These are phyloP conservation scores for Fusarium nelsonii DNA, from an alignment of 2,329 filamentous ascomycete species.

Conservation along the genomic window DNA sequence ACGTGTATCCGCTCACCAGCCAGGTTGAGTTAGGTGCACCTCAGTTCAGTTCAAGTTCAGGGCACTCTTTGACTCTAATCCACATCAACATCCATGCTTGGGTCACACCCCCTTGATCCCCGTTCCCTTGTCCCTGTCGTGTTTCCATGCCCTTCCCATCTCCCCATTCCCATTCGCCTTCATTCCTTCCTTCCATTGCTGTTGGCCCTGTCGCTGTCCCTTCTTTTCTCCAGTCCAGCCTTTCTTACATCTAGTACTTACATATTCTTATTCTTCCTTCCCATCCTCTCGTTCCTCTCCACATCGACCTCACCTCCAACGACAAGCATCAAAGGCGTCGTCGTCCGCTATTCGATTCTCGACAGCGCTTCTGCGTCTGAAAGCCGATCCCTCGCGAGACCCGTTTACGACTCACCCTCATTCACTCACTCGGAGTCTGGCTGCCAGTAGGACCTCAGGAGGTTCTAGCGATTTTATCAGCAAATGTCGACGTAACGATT, in stretches of 20 bases:
- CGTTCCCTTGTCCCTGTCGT: constrained; percentile 51
- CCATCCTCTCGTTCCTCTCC: constrained; percentile 43
- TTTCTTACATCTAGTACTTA: constrained; percentile 43
- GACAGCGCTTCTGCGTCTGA: constrained; percentile 49
- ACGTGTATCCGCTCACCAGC: constrained; percentile 32
- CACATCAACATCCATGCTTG: constrained; percentile 27
- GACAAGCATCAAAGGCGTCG: constrained; percentile 52
- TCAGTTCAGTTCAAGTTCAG: constrained; percentile 31
- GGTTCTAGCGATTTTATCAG: constrained; percentile 48
- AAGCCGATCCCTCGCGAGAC: constrained; percentile 42
- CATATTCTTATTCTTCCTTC: constrained; percentile 44
- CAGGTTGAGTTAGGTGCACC: constrained; percentile 36
- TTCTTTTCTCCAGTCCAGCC: constrained; percentile 50
- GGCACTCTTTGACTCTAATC: constrained; percentile 20
- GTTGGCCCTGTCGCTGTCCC: constrained; percentile 49
- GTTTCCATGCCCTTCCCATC: constrained; percentile 51
- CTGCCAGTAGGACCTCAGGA: constrained; percentile 48
- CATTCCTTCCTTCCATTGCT: constrained; percentile 45
- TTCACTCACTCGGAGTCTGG: constrained; percentile 42
- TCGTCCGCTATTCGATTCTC: constrained; percentile 50
- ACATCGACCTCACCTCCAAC: constrained; percentile 50
- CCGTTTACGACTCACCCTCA: constrained; percentile 39
- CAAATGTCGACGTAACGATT: constrained; percentile 52
- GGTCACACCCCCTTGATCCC: constrained; percentile 40
- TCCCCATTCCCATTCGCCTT: constrained; percentile 50